These are phyloP conservation scores for Nicotiana knightiana DNA, from an alignment of 257 asterid genomes.

Conservation along the genomic window DNA sequence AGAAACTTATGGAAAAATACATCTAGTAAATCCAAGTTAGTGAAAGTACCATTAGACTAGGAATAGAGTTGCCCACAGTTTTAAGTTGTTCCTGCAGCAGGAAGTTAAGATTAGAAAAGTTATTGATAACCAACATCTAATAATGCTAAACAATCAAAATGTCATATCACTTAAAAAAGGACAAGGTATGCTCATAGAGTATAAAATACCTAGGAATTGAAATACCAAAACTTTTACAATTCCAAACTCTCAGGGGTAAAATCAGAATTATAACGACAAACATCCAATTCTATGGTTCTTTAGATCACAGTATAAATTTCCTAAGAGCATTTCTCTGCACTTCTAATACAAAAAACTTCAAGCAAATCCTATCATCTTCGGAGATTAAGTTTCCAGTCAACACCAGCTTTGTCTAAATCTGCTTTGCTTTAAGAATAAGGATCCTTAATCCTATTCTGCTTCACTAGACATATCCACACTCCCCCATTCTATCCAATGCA, in stretches of 20 bases:
- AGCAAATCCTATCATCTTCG: neutral
- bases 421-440: neutral
- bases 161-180: neutral
- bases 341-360: neutral
- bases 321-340: neutral
- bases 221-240: no score
- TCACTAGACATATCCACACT: neutral
- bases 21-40: neutral
- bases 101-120: neutral
- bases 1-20: neutral
- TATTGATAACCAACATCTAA: neutral
- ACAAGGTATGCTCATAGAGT: neutral
- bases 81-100: conserved; percentile 16
- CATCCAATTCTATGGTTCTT: neutral
- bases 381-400: neutral
- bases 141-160: neutral
- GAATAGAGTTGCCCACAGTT: conserved; percentile 8
- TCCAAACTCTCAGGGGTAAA: no score
- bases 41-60: conserved; percentile 4
- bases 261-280: neutral
- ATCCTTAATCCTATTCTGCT: neutral
- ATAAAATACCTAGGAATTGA: neutral
- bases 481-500: neutral
- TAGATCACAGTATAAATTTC: neutral
- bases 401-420: neutral